phyloP scores from a whole-genome alignment of 164 flowering plant genomes.

The Nelumbo lutea region DNA sequence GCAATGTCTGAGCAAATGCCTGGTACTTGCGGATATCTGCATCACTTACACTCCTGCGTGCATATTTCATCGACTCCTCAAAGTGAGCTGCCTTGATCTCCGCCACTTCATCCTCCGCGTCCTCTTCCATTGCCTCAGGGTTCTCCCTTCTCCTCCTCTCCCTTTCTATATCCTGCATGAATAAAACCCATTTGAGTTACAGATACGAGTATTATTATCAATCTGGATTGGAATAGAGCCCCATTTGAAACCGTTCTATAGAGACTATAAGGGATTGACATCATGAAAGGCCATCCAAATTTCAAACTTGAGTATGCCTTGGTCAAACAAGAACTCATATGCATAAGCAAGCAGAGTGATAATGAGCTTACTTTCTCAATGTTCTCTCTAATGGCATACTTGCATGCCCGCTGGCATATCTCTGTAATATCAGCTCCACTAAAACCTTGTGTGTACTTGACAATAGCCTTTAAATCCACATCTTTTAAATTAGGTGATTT shows the following conservation, averaged over 20 bases:
- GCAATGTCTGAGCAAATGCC: constrained; percentile 70
- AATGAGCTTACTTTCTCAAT: constrained; percentile 39
- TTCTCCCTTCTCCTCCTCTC: constrained; percentile 65
- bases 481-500: constrained; percentile 59
- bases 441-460: constrained; percentile 17
- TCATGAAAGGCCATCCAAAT: too few relatives aligned
- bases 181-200: background rate
- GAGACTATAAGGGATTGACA: too few relatives aligned
- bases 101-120: constrained; percentile 70
- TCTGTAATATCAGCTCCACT: constrained; percentile 94
- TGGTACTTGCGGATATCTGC: constrained; percentile 84
- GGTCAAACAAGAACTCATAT: background rate
- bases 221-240: too few relatives aligned
- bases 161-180: constrained; percentile 70
- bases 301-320: too few relatives aligned
- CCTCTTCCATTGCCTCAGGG: constrained; percentile 87
- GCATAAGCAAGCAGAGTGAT: background rate
- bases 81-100: constrained; percentile 78
- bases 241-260: too few relatives aligned
- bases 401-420: constrained; percentile 16
- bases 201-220: background rate
- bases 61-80: constrained; percentile 78
- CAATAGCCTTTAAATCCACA: too few relatives aligned
- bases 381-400: too few relatives aligned
- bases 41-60: constrained; percentile 79